Percentiles rank a stretch among this genome's conserved stretches.
Evolutionary conservation across 202 grass and related monocot genomes (phyloP).

Genomic region (Alloteropsis angusta): DNA sequence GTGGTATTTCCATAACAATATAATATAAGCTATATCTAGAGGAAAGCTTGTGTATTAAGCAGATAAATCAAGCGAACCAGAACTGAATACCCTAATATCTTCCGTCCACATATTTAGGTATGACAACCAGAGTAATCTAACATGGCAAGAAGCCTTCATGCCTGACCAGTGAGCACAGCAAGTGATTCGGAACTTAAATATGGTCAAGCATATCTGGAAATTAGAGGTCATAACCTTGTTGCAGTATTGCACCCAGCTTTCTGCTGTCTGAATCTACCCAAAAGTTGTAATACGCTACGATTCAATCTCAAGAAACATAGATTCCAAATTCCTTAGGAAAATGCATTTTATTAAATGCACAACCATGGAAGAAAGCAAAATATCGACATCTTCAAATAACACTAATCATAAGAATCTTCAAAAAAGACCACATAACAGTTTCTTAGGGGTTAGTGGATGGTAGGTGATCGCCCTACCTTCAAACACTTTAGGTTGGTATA

Average conservation of each 20-base stretch:
- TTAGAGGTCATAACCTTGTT: background rate
- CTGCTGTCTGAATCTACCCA: background rate
- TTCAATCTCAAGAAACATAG: slow-evolving; percentile 16
- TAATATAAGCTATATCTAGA: background rate
- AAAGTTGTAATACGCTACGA: background rate
- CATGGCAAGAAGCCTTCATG: background rate
- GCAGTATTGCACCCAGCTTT: background rate
- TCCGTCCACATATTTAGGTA: background rate
- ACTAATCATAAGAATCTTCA: background rate
- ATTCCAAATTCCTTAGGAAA: background rate
- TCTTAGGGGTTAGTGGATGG: background rate
- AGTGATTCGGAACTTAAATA: slow-evolving; percentile 3
- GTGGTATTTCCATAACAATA: background rate
- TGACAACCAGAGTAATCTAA: background rate
- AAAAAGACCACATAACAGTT: background rate
- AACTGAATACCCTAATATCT: background rate
- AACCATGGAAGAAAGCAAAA: background rate
- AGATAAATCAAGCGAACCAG: background rate
- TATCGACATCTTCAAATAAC: background rate
- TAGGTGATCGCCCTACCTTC: background rate
- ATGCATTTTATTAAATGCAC: background rate
- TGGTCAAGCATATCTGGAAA: background rate
- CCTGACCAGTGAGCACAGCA: background rate
- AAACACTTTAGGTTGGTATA: background rate
- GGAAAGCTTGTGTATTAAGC: background rate